These are phyloP conservation scores for Eimeria sp. DNA, from an alignment of 169 alveolate species.

Conservation along the genomic window DNA sequence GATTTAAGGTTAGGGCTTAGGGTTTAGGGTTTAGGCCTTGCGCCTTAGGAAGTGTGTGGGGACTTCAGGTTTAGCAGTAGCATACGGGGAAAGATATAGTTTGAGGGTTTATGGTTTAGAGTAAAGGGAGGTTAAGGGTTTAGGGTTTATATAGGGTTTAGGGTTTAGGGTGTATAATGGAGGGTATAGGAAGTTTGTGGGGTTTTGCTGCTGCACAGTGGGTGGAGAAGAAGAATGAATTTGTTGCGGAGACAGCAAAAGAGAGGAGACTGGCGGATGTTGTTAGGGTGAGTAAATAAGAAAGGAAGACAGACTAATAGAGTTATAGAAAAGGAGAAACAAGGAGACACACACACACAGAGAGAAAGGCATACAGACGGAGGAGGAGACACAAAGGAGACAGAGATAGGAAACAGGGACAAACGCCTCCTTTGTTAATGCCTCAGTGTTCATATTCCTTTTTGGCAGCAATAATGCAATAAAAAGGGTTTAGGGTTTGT, in stretches of 20 bases:
- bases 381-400: not conserved
- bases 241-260: conserved; percentile 27
- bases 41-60: not conserved
- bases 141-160: not conserved
- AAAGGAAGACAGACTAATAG: not conserved
- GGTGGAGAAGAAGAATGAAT: conserved; percentile 22
- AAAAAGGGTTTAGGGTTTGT: not conserved
- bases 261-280: conserved; percentile 36
- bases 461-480: not conserved
- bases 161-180: not conserved
- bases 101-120: not conserved
- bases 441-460: no score
- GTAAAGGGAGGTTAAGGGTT: not conserved
- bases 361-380: not conserved
- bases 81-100: no score
- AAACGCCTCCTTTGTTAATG: no score
- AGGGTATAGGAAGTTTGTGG: not conserved
- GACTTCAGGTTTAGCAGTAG: not conserved
- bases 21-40: conserved; percentile 6
- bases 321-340: not conserved
- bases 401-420: not conserved
- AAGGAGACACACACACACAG: not conserved
- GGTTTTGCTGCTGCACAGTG: not conserved
- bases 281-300: not conserved
- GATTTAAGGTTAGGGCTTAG: not conserved